Evolutionary conservation across 495 filamentous ascomycete genomes (phyloP).

Genomic region (Aspergillus bridgeri): DNA sequence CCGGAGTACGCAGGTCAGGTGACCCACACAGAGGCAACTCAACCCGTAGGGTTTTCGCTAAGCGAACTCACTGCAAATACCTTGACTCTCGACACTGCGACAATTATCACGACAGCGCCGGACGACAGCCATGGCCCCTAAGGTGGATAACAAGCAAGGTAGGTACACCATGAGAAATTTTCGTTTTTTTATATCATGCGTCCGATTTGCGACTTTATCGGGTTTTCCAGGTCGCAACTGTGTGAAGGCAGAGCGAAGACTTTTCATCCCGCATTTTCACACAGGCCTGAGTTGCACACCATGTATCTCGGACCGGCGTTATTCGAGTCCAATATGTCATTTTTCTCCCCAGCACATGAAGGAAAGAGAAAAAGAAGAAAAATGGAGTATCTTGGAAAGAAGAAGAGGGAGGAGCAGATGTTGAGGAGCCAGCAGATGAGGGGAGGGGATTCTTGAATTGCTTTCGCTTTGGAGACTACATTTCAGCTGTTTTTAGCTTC

Average conservation of each 20-base stretch:
- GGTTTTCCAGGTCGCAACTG: slow-evolving; percentile 26
- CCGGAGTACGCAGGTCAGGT: slow-evolving; percentile 34
- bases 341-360: background rate
- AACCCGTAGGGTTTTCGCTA: slow-evolving; percentile 43
- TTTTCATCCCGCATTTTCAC: background rate
- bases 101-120: slow-evolving; percentile 50
- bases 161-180: slow-evolving; percentile 30
- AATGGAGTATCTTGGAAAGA: too few relatives aligned
- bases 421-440: background rate
- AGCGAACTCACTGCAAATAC: slow-evolving; percentile 45
- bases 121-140: slow-evolving; percentile 70
- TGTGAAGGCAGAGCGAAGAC: background rate
- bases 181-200: slow-evolving; percentile 9
- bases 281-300: background rate
- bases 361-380: background rate
- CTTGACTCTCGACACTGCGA: slow-evolving; percentile 42
- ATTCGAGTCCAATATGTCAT: background rate
- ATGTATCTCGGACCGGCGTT: background rate
- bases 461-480: background rate
- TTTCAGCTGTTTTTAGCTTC: background rate
- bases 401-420: background rate
- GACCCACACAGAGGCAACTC: slow-evolving; percentile 41
- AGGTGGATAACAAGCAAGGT: slow-evolving; percentile 67
- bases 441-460: background rate
- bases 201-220: slow-evolving; percentile 25